Conservation (phyloP, 2,329 filamentous ascomycete species). For the Penicillium oxalicum region DNA sequence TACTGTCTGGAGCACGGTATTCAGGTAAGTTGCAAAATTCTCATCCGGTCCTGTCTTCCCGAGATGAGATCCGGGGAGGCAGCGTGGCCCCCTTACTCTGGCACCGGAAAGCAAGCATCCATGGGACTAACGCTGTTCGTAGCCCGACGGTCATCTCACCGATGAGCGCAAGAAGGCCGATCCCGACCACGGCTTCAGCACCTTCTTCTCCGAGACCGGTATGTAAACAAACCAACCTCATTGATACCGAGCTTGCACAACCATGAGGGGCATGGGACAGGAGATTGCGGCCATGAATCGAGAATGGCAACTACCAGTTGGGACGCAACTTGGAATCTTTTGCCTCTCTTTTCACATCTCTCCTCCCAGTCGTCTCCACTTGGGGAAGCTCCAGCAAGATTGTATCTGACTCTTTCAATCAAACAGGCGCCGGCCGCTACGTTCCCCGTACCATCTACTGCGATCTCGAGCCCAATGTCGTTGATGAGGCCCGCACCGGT, state of each 20-base stretch:
- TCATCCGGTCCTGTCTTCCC: slow-evolving; percentile 13
- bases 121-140: slow-evolving; percentile 23
- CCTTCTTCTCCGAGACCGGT: slow-evolving; percentile 99
- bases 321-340: no score
- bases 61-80: slow-evolving; percentile 9
- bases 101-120: slow-evolving; percentile 15
- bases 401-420: not conserved
- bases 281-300: not conserved
- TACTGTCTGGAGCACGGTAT: slow-evolving; percentile 99
- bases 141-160: slow-evolving; percentile 98
- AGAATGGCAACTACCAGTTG: no score
- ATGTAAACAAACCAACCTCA: slow-evolving; percentile 38
- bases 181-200: slow-evolving; percentile 97
- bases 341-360: not conserved
- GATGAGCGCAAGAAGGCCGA: slow-evolving; percentile 93
- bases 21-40: slow-evolving; percentile 61
- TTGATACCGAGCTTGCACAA: not conserved
- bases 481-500: slow-evolving; percentile 98
- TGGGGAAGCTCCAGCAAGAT: not conserved
- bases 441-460: slow-evolving; percentile 98
- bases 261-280: not conserved
- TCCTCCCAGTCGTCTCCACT: slow-evolving; percentile 5
- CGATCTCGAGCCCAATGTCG: slow-evolving; percentile 98
- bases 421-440: slow-evolving; percentile 90
- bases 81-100: slow-evolving; percentile 16